Percentiles rank a stretch among this genome's conserved stretches.
Evolutionary conservation across 1,139 yeast genomes (phyloP).

Genomic region (Starmera stellimalicola): DNA sequence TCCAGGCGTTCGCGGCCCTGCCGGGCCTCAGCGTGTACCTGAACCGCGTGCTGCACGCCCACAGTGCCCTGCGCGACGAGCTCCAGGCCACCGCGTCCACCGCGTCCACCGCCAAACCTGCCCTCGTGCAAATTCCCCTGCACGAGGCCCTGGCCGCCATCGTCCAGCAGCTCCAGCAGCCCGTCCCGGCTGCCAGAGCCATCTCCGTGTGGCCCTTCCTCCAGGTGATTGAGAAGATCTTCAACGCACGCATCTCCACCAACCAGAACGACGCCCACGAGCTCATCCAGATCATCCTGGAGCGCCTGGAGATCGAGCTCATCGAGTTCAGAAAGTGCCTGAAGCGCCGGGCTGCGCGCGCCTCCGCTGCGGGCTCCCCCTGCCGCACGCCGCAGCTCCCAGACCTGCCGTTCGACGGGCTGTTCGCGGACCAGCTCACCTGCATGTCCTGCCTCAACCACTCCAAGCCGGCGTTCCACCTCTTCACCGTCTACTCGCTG

Average conservation of each 20-base stretch:
- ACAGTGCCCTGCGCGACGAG: slow-evolving; percentile 16
- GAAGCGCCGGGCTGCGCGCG: no score
- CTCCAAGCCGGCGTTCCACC: slow-evolving; percentile 50
- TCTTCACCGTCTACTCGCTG: slow-evolving; percentile 65
- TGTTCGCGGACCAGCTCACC: slow-evolving; percentile 52
- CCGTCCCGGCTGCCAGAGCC: slow-evolving; percentile 41
- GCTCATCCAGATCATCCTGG: slow-evolving; percentile 68
- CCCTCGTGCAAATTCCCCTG: slow-evolving; percentile 31
- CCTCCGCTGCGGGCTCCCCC: no score
- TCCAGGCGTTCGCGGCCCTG: slow-evolving; percentile 74
- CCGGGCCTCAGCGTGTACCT: slow-evolving; percentile 58
- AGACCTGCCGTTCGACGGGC: slow-evolving; percentile 67
- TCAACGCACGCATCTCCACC: slow-evolving; percentile 65
- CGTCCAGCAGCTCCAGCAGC: slow-evolving; percentile 51
- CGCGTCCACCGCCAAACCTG: slow-evolving; percentile 1
- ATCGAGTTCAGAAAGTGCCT: slow-evolving; percentile 31
- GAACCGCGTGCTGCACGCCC: slow-evolving; percentile 29
- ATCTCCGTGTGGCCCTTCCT: slow-evolving; percentile 74
- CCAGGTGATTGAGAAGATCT: slow-evolving; percentile 65
- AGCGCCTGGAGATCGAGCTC: slow-evolving; percentile 67
- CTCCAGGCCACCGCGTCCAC: slow-evolving; percentile 1
- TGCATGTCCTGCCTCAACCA: slow-evolving; percentile 60
- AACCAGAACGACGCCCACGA: slow-evolving; percentile 96
- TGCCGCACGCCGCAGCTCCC: slow-evolving; percentile 28
- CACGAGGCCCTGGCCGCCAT: slow-evolving; percentile 50